Evolutionary conservation across 1,284 basidiomycete genomes (phyloP), one percentile per base, ranked within the genome.

Genomic region (Crocinoboletus sp.): DNA sequence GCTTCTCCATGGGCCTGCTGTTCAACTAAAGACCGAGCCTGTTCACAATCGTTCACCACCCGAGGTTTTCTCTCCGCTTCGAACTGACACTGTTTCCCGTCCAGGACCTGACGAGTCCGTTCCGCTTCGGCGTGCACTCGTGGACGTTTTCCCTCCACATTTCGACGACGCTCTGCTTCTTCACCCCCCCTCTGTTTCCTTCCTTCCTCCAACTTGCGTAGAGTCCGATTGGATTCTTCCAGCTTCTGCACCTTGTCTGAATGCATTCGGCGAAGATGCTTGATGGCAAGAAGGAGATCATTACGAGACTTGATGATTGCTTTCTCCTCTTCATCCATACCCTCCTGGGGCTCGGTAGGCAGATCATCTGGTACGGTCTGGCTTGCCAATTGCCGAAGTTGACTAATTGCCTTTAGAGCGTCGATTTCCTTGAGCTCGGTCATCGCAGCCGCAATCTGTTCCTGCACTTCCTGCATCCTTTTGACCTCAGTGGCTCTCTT

Each of bases 281-380:
- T 47, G 16, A 64, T 7, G 12, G 32, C 31, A 5, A 13, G 5
- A 41, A 59, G 44, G 33, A 56, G 41, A 5, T 38, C 41, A 11
- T 54, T 49, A 5, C 46, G 50, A 4, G 24, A 23, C 36, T 46
- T 37, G 38, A 63, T 40, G n/a, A 2, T 27, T 5, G 42, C 22
- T 13, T 32, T 39, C 40, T 62, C 60, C 12, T 58, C 52, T 17
- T 58, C 50, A 25, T 34, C 16, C 62, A 66, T 63, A 16, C 39
- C 46, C n/a, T 60, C 50, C 25, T 50, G 46, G 3, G 37, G 29
- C 17, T 54, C 48, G 10, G 38, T 40, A 15, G 49, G 54, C 1
- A 59, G 34, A 32, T 47, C 46, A 3, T 46, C 35, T 23, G 40
- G 29, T 8, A 25, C 12, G 10, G 34, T 24, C 20, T 41, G 49